Evolutionary conservation across 2,329 filamentous ascomycete genomes (phyloP).

Genomic region (Trichoderma koningii): DNA sequence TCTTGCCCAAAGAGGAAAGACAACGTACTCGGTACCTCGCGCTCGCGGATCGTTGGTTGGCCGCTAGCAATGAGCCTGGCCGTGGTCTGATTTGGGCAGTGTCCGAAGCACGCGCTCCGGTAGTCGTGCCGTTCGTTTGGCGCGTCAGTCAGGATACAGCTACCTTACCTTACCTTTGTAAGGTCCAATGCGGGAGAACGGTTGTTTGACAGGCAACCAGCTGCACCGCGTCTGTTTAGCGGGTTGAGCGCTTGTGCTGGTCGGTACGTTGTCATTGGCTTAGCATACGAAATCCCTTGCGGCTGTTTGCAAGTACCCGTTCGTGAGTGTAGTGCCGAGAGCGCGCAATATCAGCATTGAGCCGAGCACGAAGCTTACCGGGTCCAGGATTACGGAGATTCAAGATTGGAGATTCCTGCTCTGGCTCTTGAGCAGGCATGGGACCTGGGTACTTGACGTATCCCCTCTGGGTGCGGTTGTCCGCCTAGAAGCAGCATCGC

Average conservation of each 20-base stretch:
- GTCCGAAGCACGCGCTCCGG: conserved; percentile 13
- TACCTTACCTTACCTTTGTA: too few species aligned
- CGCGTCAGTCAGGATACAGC: background rate
- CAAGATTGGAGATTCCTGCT: too few species aligned
- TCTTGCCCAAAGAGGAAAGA: conserved; percentile 16
- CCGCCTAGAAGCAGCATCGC: background rate
- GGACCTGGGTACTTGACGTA: background rate
- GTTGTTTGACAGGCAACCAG: background rate
- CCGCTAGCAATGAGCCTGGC: background rate
- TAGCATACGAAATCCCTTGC: background rate
- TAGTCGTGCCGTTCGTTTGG: conserved; percentile 7
- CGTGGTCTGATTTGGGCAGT: background rate
- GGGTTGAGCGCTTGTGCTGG: conserved; percentile 13
- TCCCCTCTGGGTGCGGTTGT: conserved; percentile 9
- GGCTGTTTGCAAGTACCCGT: background rate
- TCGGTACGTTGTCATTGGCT: conserved; percentile 3
- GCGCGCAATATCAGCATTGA: background rate
- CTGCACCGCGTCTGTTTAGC: conserved; percentile 21
- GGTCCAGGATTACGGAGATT: too few species aligned
- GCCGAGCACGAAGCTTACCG: too few species aligned
- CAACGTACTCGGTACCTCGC: conserved; percentile 5
- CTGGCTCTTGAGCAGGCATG: too few species aligned
- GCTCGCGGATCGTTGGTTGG: background rate
- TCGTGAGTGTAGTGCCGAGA: background rate
- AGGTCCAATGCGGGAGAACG: background rate